Conservation (phyloP, 768 basidiomycete genomes). For the Serendipita sp. region DNA sequence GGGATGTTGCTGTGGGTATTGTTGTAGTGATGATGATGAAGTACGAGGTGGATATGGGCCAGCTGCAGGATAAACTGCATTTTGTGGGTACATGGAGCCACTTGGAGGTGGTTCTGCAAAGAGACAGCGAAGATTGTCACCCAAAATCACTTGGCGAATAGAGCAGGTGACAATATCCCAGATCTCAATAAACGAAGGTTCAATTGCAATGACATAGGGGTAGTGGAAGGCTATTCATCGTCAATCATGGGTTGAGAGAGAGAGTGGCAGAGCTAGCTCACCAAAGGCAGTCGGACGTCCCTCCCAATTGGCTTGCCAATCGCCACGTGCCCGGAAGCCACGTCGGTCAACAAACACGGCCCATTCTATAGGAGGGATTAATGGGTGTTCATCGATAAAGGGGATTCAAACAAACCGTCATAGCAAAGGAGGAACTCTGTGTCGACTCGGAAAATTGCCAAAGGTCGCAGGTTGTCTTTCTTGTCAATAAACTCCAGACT, state of each 20-base stretch:
- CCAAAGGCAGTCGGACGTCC: constrained; percentile 88
- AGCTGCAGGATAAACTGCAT: not conserved
- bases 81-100: not conserved
- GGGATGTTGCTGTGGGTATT: not conserved
- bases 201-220: constrained; percentile 93
- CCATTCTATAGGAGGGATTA: constrained; percentile 52
- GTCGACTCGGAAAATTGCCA: constrained; percentile 93
- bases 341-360: constrained; percentile 98
- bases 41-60: not conserved
- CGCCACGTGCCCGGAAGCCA: constrained; percentile 74
- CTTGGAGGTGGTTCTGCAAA: constrained; percentile 72
- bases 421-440: constrained; percentile 96
- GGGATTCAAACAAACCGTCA: constrained; percentile 48
- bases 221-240: constrained; percentile 67
- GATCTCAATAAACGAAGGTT: constrained; percentile 91
- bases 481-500: constrained; percentile 88
- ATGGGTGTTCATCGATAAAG: not conserved
- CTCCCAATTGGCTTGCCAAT: constrained; percentile 97
- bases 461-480: constrained; percentile 73
- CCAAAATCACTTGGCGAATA: constrained; percentile 89
- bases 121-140: constrained; percentile 73
- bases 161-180: constrained; percentile 86
- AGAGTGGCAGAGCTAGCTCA: constrained; percentile 24
- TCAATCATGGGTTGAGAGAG: constrained; percentile 3
- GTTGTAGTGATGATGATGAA: not conserved